These are phyloP conservation scores for Pleurotus tuoliensis DNA, from an alignment of 768 basidiomycete species.

Conservation along the genomic window DNA sequence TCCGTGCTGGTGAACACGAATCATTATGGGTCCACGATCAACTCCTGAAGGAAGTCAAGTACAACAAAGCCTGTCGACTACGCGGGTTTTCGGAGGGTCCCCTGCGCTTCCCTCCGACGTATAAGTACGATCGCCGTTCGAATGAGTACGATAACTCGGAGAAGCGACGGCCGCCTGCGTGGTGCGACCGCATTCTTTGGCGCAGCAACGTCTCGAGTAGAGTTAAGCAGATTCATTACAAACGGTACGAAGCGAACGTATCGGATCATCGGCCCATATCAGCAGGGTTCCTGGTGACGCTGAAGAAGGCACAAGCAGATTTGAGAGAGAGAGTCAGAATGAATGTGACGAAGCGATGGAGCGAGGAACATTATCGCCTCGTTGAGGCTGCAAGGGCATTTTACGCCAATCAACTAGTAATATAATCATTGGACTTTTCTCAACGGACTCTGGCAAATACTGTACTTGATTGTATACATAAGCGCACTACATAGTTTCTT, in stretches of 20 bases:
- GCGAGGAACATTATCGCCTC: conserved; percentile 36
- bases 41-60: conserved; percentile 82
- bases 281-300: conserved; percentile 66
- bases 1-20: conserved; percentile 63
- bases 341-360: conserved; percentile 57
- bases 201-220: conserved; percentile 51
- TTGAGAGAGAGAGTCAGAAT: conserved; percentile 52
- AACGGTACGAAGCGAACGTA: conserved; percentile 80
- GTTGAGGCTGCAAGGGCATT: conserved; percentile 36
- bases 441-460: too few relatives aligned
- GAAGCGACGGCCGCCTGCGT: conserved; percentile 87
- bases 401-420: conserved; percentile 31
- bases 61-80: conserved; percentile 84
- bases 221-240: conserved; percentile 67
- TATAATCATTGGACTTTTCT: conserved; percentile 9
- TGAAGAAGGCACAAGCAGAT: conserved; percentile 67
- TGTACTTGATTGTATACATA: too few relatives aligned
- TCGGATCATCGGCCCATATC: conserved; percentile 91
- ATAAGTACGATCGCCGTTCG: conserved; percentile 87
- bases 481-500: too few relatives aligned
- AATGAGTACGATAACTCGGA: conserved; percentile 83
- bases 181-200: conserved; percentile 95
- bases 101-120: conserved; percentile 84
- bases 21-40: conserved; percentile 79
- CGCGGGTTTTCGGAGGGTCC: conserved; percentile 80